Base-by-base conservation (phyloP, 768 basidiomycete genomes). In the Xerocomus potaroensis region DNA sequence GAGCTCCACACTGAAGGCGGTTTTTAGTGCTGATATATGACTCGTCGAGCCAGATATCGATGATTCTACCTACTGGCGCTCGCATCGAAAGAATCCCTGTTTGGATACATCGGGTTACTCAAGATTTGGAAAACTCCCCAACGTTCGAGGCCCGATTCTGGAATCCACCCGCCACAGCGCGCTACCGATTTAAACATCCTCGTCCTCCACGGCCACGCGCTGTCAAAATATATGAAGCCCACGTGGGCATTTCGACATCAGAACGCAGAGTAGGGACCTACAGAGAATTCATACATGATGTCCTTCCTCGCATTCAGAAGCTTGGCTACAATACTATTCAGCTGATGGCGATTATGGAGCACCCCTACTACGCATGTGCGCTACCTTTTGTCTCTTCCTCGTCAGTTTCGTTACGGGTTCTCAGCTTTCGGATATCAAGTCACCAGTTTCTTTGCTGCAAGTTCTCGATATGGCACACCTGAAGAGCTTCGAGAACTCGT, bases 331-430 rank as follows among this genome's bases (percentile, higher is more conserved):
- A 98, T 63, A 81, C 84, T 44, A 97, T 99, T 53, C 96, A 99
- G 69, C 77, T 98, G 57, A 99, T 99, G 96, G 96, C 91, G 14
- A 75, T 96, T 49, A 94, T 96, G 91, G 93, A 96, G 64, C 93
- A 97, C 62, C 89, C 94, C 3, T 97, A 97, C 66, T 97, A 97
- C 68, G 93, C 93, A 52, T 97, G 92, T 93, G 87, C 69, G 31
- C 15, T 47, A 35, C 7, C 29, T 39, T 41, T 26, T 19, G 15
- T 32, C 16, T 46, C 18, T 18, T 19, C n/a, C 7, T 42, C 19
- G 35, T 12, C 40, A 37, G n/a, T 24, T 33, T 29, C 32, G 30
- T 43, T 29, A 23, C 38, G 37, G 15, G 9, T 26, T 47, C 41
- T 44, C 56, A 95, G 92, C 95, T 1, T 99, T 99, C 62, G 96